These are phyloP conservation scores for Paradendryphiella salina DNA, from an alignment of 2,329 filamentous ascomycete genomes.

Conservation along the genomic window DNA sequence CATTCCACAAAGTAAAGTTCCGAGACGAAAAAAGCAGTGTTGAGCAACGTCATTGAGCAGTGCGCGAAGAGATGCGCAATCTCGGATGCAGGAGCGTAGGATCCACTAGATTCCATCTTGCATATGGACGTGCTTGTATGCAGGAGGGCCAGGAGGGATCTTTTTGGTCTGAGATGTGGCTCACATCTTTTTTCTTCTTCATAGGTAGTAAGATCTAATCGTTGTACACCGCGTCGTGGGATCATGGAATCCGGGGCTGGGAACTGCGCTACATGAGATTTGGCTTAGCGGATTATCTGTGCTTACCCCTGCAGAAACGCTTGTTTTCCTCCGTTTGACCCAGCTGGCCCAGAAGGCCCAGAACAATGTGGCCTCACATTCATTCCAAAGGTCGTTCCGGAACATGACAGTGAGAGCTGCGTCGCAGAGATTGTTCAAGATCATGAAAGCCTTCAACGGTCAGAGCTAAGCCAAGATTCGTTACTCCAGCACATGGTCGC, in stretches of 20 bases:
- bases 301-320: background rate
- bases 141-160: background rate
- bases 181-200: background rate
- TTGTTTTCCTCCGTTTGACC: background rate
- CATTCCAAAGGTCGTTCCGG: background rate
- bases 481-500: background rate
- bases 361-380: background rate
- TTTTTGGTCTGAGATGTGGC: background rate
- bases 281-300: background rate
- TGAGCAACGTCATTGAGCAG: constrained; percentile 4
- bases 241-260: background rate
- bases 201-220: background rate
- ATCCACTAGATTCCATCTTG: background rate
- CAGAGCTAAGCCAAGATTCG: constrained; percentile 1
- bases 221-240: background rate
- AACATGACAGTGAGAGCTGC: background rate
- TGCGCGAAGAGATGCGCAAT: constrained; percentile 8
- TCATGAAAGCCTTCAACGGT: background rate
- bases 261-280: no score
- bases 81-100: constrained; percentile 7
- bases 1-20: background rate
- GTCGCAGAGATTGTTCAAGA: constrained; percentile 7
- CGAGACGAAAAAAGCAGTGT: constrained; percentile 11
- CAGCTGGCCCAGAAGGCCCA: background rate
- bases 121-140: background rate